Base-by-base conservation (phyloP, 202 grass and related monocot species). In the Alloteropsis angusta region DNA sequence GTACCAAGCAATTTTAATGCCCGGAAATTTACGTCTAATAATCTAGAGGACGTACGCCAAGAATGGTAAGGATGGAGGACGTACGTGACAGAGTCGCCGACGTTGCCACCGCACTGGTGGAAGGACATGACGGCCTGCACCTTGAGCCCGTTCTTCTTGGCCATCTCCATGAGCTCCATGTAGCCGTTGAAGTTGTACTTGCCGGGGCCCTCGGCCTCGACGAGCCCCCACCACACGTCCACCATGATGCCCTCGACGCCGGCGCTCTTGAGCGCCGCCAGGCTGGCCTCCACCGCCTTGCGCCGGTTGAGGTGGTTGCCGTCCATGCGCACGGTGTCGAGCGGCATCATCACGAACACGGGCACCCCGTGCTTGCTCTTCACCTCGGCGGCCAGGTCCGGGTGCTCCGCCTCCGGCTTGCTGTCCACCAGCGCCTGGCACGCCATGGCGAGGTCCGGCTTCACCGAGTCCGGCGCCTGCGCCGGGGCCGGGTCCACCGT, bases 61-160 rank as follows among this genome's bases (percentile, higher is more conserved):
- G 22, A 13, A 10, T 7, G 4, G 1, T 6, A 17, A 54, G 18
- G 43, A 9, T 30, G 15, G 3, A 4, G 9, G 11, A 71, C 91
- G 59, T 77, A 93, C 91, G 91, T 93, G 80, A 87, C 82, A 22
- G 85, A 93, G 87, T 98, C 91, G 49, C 91, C 87, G 32, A 94
- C 47, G 61, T 98, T 98, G 18, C 95, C 95, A 4, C 95, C 91
- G 14, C 95, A 98, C 77, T 90, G 95, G 71, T 98, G 95, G 88
- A 93, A 93, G 22, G 91, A 93, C 94, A 97, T 97, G 91, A 97
- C 91, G 83, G 92, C 88, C 89, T 98, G 95, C 73, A 95, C 89
- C 88, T 95, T 95, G 63, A 95, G 89, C n/a, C 92, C 88, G 37
- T 60, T 43, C 83, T 89, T 78, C 67, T 35, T 82, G 8, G 90